Percentiles rank a stretch among this genome's conserved stretches.
Conservation (phyloP, 2,329 filamentous ascomycete species). For the Xylariales sp. region DNA sequence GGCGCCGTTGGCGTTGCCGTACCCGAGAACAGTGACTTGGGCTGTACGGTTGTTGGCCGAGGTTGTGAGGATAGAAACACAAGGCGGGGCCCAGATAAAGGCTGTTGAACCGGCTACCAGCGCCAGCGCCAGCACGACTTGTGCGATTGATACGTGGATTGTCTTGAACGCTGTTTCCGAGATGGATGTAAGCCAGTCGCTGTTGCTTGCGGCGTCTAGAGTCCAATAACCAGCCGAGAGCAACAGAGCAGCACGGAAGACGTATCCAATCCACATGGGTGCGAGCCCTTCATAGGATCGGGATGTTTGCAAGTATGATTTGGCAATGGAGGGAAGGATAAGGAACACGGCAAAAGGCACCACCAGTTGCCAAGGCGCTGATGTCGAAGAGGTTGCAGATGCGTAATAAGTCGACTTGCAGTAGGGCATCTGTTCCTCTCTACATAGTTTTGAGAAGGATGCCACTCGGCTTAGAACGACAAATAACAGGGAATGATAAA, state of each 20-base stretch:
- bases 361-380: slow-evolving; percentile 86
- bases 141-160: slow-evolving; percentile 80
- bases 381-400: slow-evolving; percentile 90
- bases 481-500: slow-evolving; percentile 88
- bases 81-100: slow-evolving; percentile 87
- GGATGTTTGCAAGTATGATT: slow-evolving; percentile 83
- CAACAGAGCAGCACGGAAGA: slow-evolving; percentile 80
- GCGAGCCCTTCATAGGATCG: slow-evolving; percentile 90
- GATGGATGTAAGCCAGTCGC: slow-evolving; percentile 76
- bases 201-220: slow-evolving; percentile 88
- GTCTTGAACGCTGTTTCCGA: slow-evolving; percentile 75
- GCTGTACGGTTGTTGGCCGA: slow-evolving; percentile 58
- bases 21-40: slow-evolving; percentile 84
- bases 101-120: slow-evolving; percentile 86
- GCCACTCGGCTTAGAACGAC: slow-evolving; percentile 81
- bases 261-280: slow-evolving; percentile 83
- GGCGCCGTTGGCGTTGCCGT: slow-evolving; percentile 91
- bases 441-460: slow-evolving; percentile 90
- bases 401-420: slow-evolving; percentile 97
- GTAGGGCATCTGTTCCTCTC: slow-evolving; percentile 98
- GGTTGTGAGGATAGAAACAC: slow-evolving; percentile 76
- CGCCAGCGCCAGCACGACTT: slow-evolving; percentile 81
- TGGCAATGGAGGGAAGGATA: slow-evolving; percentile 78
- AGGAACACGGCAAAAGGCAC: slow-evolving; percentile 82
- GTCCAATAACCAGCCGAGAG: slow-evolving; percentile 87